These are phyloP conservation scores for Cucurbita pepo DNA, from an alignment of 306 rosid genomes.

Conservation along the genomic window DNA sequence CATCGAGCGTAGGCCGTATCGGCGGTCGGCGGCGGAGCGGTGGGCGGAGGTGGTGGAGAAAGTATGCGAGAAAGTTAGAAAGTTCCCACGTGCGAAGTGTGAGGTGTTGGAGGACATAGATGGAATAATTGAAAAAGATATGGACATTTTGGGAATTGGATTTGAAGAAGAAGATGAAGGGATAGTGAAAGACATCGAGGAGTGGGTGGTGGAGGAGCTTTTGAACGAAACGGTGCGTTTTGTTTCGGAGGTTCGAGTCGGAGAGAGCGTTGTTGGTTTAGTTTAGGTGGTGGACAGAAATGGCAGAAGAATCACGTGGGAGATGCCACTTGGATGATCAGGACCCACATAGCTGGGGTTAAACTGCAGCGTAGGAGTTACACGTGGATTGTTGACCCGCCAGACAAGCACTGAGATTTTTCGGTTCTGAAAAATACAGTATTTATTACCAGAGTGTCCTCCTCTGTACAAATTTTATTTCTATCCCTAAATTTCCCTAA, in stretches of 20 bases:
- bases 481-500: background rate
- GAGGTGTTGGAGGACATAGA: conserved; percentile 66
- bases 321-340: conserved; percentile 18
- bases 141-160: conserved; percentile 14
- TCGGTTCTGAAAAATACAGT: background rate
- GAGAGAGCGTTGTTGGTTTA: background rate
- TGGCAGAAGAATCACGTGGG: conserved; percentile 40
- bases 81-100: conserved; percentile 38
- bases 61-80: conserved; percentile 35
- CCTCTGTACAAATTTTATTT: background rate
- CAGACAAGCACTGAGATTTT: background rate
- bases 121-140: conserved; percentile 41
- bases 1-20: background rate
- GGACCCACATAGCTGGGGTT: conserved; percentile 17
- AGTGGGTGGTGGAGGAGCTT: conserved; percentile 42
- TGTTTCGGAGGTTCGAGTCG: conserved; percentile 3
- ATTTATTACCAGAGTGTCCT: background rate
- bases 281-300: background rate
- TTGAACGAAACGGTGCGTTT: conserved; percentile 43
- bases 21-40: background rate
- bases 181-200: conserved; percentile 47
- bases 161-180: conserved; percentile 45
- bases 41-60: conserved; percentile 22
- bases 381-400: conserved; percentile 17
- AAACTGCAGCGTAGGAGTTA: conserved; percentile 4